Percentiles rank a stretch among this genome's conserved stretches.
These are phyloP conservation scores for Gymnopilus junonius DNA, from an alignment of 768 basidiomycete genomes.

Conservation along the genomic window DNA sequence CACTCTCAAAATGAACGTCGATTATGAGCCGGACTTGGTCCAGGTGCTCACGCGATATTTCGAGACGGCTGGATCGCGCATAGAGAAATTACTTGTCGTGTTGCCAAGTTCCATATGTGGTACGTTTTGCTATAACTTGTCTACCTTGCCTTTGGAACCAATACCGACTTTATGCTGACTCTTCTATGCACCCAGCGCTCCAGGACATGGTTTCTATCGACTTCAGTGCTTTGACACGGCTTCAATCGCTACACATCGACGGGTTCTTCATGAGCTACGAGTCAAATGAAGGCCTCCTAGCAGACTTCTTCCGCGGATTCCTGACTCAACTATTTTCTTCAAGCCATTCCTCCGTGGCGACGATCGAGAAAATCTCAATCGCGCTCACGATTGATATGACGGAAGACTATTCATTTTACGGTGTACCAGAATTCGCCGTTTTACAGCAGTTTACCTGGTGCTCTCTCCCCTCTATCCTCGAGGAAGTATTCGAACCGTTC, in stretches of 20 bases:
- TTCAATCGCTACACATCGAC: slow-evolving; percentile 30
- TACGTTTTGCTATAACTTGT: too few species aligned
- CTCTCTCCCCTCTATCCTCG: slow-evolving; percentile 27
- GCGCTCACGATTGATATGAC: slow-evolving; percentile 23
- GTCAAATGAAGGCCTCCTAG: slow-evolving; percentile 11
- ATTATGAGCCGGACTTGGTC: slow-evolving; percentile 18
- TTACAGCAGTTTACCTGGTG: slow-evolving; percentile 34
- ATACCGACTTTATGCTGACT: too few species aligned
- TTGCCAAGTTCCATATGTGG: slow-evolving; percentile 26
- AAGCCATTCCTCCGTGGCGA: not conserved
- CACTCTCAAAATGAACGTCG: slow-evolving; percentile 28
- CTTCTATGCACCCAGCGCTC: slow-evolving; percentile 15
- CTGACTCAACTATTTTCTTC: slow-evolving; percentile 28
- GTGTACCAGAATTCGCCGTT: slow-evolving; percentile 31
- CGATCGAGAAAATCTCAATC: slow-evolving; percentile 23
- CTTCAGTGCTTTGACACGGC: slow-evolving; percentile 23
- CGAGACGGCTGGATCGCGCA: slow-evolving; percentile 21
- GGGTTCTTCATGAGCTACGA: slow-evolving; percentile 26
- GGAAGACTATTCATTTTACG: slow-evolving; percentile 27
- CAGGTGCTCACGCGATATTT: slow-evolving; percentile 23
- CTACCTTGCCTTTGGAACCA: too few species aligned
- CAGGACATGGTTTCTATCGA: slow-evolving; percentile 19
- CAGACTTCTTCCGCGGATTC: slow-evolving; percentile 24
- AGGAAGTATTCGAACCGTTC: slow-evolving; percentile 11
- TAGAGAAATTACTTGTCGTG: slow-evolving; percentile 29